A percentile compares a stretch with the other conserved stretches of the same genome.
phyloP scores from a whole-genome alignment of 2,329 filamentous ascomycete genomes.

The Celoporthe dispersa region DNA sequence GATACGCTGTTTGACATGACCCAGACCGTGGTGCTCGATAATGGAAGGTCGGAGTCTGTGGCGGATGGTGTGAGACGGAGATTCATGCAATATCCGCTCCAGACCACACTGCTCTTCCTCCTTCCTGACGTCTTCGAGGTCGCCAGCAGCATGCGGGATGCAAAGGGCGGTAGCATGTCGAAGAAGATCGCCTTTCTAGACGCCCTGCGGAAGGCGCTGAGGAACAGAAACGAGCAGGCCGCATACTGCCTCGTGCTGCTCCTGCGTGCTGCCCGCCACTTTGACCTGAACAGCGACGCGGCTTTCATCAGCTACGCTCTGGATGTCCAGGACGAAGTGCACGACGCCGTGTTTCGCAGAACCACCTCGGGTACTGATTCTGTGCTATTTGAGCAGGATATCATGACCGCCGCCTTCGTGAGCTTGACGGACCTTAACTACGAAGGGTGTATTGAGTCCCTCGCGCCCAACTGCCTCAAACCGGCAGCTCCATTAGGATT shows the following conservation, averaged over 20 bases:
- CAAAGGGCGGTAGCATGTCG: conserved; percentile 63
- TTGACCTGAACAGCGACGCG: conserved; percentile 65
- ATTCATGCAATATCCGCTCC: conserved; percentile 63
- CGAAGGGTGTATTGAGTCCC: conserved; percentile 59
- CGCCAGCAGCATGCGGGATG: conserved; percentile 68
- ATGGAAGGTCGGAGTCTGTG: conserved; percentile 27
- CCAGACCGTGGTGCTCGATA: conserved; percentile 50
- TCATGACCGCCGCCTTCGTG: conserved; percentile 70
- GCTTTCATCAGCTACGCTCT: conserved; percentile 69
- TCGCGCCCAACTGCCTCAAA: conserved; percentile 61
- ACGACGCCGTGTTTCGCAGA: conserved; percentile 66
- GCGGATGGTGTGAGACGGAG: conserved; percentile 61
- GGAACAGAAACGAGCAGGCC: conserved; percentile 68
- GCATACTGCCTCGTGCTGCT: conserved; percentile 68
- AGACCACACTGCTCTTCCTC: conserved; percentile 65
- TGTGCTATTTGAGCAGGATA: conserved; percentile 62
- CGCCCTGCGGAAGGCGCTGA: conserved; percentile 63
- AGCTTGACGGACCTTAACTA: conserved; percentile 66
- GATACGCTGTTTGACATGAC: conserved; percentile 74
- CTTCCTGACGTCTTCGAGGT: conserved; percentile 73
- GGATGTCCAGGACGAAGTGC: conserved; percentile 71
- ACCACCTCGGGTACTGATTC: conserved; percentile 51
- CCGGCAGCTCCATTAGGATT: conserved; percentile 61
- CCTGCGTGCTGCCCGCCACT: conserved; percentile 66
- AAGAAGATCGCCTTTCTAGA: conserved; percentile 72